Evolutionary conservation across 164 flowering plant genomes (phyloP).

Genomic region (Vitis amurensis): DNA sequence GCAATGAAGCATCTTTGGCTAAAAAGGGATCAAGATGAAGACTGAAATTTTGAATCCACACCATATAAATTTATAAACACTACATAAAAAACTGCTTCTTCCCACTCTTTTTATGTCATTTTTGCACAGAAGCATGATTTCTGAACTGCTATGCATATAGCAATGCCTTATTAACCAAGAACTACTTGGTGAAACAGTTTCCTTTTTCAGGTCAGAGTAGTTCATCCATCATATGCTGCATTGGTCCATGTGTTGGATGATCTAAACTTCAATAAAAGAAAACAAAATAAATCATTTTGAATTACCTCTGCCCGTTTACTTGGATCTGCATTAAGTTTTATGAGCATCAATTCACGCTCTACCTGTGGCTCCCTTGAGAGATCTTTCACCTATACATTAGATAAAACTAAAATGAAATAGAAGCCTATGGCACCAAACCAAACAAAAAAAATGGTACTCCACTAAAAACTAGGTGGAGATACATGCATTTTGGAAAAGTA

Average conservation of each 20-base stretch:
- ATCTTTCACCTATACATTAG: conserved; percentile 59
- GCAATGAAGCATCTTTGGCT: neutral
- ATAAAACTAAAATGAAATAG: neutral
- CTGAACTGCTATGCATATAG: neutral
- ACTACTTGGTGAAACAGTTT: neutral
- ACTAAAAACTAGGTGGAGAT: no score
- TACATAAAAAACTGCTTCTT: no score
- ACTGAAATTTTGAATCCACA: no score
- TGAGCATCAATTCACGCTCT: conserved; percentile 79
- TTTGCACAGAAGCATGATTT: no score
- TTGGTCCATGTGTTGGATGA: neutral
- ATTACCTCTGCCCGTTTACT: conserved; percentile 53
- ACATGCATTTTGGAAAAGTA: no score
- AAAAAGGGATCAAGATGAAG: no score
- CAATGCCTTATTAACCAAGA: neutral
- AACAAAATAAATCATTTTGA: neutral
- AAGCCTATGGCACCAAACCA: neutral
- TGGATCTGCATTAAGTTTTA: conserved; percentile 62
- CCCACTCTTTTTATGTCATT: no score
- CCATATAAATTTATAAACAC: no score
- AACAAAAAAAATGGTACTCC: neutral
- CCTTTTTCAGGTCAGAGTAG: neutral
- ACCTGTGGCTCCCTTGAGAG: conserved; percentile 76
- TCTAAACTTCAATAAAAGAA: neutral
- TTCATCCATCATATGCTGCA: neutral